Base-by-base conservation (phyloP, 495 filamentous ascomycete species). In the Penicillium argentinense region DNA sequence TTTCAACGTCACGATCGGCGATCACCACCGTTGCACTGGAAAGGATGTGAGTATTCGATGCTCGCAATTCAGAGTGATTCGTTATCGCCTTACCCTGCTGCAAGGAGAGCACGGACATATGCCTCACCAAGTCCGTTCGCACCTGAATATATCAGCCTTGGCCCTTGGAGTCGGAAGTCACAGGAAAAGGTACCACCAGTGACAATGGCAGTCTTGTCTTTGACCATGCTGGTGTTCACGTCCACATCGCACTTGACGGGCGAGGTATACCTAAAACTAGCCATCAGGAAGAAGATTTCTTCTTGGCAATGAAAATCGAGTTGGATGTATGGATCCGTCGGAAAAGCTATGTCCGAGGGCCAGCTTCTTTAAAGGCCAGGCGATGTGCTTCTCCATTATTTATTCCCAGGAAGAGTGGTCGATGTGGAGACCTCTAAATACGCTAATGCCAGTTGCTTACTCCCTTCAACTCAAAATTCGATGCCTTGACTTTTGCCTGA, bases 81-180 rank as follows among this genome's bases (percentile, higher is more conserved):
- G 5, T 28, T n/a, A 5, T 7, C 19, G 13, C 24, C 13, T 9
- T 53, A 60, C 57, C 57, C 57, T 39, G 45, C 45, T 17, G 45
- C 39, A 12, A 54, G 38, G 11, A 60, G 49, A 8, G 57, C 42
- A 1, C 57, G 57, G 25, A 54, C 45, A 29, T 56, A 60, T n/a
- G 53, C 57, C 40, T 60, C 57, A 5, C 53, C 57, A 2, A 60
- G 42, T 9, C 57, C 57, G 16, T 54, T 60, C 14, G 53, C 49
- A 19, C 57, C 57, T 61, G 11, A 26, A 26, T 18, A 22, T 26
- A 13, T 42, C 4, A 23, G 2, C 27, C 2, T 39, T 23, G 21
- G 34, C 13, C 27, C 19, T 36, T 9, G n/a, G 11, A 18, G 24
- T 17, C 14, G 8, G 14, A 22, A 30, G 16, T 24, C 25, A 11